Base-by-base conservation (phyloP, 306 rosid genomes). In the Lagenaria siceraria region DNA sequence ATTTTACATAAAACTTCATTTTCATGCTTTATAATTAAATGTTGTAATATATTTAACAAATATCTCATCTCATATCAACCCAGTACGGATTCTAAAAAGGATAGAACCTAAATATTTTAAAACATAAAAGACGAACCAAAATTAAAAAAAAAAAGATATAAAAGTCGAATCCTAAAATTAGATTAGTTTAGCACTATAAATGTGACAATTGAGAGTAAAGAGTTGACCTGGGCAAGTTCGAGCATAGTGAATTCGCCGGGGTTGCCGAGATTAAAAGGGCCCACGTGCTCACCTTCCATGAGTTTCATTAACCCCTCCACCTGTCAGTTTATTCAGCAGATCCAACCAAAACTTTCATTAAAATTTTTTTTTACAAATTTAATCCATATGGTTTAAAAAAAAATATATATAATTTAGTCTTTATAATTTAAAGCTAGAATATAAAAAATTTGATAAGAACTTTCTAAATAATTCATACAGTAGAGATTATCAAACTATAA, bases 211-310 rank as follows among this genome's bases (percentile, higher is more conserved):
- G 40, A 13, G 24, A 71, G 46, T 25, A 36, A 33, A 51, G 17
- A 78, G 38, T 4, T 22, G 76, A 93, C 98, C 96, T 94, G 91
- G 48, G 98, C 98, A 48, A 94, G 96, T 82, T 94, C 98, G 75
- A 94, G 90, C 98, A 94, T 94, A 81, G 97, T 94, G 93, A 94
- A 94, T 90, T 94, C 98, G 63, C 97, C 94, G 24, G 97, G 98
- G 83, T 94, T 94, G 54, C 98, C 98, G 8, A 94, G 98, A 84
- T 94, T 94, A 84, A 94, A 91, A 55, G 98, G 97, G n/a, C 98
- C 98, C 36, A 94, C 88, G 79, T 94, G 97, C 4, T 87, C 91
- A 8, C 98, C 96, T 87, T 94, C 95, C 98, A 94, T 94, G 51
- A 94, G 83, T 84, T 88, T 69, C 86, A 91, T 89, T 59, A 94